These are phyloP conservation scores for Conringia planisiliqua DNA, from an alignment of 345 rosid genomes.

Conservation along the genomic window DNA sequence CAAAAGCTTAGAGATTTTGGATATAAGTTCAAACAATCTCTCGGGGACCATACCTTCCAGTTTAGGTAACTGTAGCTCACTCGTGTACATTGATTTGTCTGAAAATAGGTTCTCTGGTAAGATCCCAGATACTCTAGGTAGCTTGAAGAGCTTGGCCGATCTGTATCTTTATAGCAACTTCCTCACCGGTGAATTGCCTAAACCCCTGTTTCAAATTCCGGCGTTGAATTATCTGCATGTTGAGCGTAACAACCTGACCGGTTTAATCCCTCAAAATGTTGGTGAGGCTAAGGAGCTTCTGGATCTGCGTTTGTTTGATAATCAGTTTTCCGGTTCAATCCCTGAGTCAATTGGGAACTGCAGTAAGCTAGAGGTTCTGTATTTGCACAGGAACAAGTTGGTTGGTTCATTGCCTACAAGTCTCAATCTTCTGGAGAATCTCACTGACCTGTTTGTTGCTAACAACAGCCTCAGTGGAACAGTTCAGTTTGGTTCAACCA, in stretches of 20 bases:
- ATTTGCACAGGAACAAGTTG: slow-evolving; percentile 45
- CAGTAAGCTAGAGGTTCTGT: slow-evolving; percentile 43
- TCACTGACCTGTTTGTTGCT: slow-evolving; percentile 41
- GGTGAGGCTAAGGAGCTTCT: slow-evolving; percentile 45
- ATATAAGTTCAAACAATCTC: slow-evolving; percentile 48
- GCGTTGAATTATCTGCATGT: slow-evolving; percentile 40
- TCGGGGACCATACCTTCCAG: slow-evolving; percentile 47
- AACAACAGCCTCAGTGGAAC: slow-evolving; percentile 51
- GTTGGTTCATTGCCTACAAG: slow-evolving; percentile 56
- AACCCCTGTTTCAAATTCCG: slow-evolving; percentile 42
- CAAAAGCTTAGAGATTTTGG: slow-evolving; percentile 41
- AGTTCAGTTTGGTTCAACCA: slow-evolving; percentile 46
- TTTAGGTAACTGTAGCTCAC: slow-evolving; percentile 51
- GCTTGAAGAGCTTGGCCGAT: slow-evolving; percentile 34
- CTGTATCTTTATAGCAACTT: slow-evolving; percentile 49
- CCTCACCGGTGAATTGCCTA: slow-evolving; percentile 53
- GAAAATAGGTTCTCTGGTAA: slow-evolving; percentile 48
- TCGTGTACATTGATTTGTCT: slow-evolving; percentile 51
- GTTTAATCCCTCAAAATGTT: slow-evolving; percentile 51
- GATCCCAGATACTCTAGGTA: slow-evolving; percentile 41
- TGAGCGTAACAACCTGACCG: slow-evolving; percentile 47
- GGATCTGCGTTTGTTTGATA: slow-evolving; percentile 40
- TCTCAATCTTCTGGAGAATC: slow-evolving; percentile 50
- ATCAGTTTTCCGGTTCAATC: slow-evolving; percentile 52
- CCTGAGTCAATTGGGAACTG: slow-evolving; percentile 66